phyloP scores from a whole-genome alignment of 768 basidiomycete species.

The Pleurotus sapidus region DNA sequence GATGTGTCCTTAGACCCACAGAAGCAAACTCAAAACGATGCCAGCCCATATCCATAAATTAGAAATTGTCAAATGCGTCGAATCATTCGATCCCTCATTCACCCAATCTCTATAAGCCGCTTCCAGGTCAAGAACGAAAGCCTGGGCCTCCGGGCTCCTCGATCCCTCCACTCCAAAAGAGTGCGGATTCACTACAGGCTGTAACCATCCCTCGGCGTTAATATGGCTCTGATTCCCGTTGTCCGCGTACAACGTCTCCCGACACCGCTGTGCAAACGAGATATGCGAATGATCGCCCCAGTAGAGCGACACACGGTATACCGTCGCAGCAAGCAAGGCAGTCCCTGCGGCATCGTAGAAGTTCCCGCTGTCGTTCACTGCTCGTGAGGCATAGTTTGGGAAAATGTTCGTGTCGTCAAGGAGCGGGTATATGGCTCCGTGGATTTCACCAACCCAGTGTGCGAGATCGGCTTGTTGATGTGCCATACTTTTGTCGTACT shows the following conservation, averaged over 20 bases:
- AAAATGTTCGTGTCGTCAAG: slow-evolving; percentile 41
- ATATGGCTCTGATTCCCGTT: slow-evolving; percentile 40
- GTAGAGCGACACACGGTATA: slow-evolving; percentile 68
- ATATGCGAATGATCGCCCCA: slow-evolving; percentile 46
- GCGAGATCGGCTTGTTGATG: slow-evolving; percentile 56
- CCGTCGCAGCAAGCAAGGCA: slow-evolving; percentile 71
- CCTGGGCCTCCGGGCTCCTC: slow-evolving; percentile 72
- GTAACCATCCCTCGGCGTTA: slow-evolving; percentile 60
- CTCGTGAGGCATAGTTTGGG: slow-evolving; percentile 67
- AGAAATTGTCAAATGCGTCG: slow-evolving; percentile 7
- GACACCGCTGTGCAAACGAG: slow-evolving; percentile 53
- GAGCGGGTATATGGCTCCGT: slow-evolving; percentile 61
- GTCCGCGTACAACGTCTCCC: slow-evolving; percentile 32
- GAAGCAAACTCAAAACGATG: background rate
- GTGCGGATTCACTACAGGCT: slow-evolving; percentile 75
- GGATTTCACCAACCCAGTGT: slow-evolving; percentile 71
- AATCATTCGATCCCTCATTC: slow-evolving; percentile 45
- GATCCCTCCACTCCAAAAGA: slow-evolving; percentile 42
- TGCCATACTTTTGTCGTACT: slow-evolving; percentile 45
- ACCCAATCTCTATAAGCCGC: slow-evolving; percentile 79
- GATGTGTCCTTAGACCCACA: no score
- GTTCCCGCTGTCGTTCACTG: slow-evolving; percentile 31
- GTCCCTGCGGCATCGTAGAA: slow-evolving; percentile 77
- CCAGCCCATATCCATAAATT: background rate
- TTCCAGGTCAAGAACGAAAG: slow-evolving; percentile 74